Evolutionary conservation across 2,329 filamentous ascomycete genomes (phyloP).

Genomic region (Alternaria arborescens): DNA sequence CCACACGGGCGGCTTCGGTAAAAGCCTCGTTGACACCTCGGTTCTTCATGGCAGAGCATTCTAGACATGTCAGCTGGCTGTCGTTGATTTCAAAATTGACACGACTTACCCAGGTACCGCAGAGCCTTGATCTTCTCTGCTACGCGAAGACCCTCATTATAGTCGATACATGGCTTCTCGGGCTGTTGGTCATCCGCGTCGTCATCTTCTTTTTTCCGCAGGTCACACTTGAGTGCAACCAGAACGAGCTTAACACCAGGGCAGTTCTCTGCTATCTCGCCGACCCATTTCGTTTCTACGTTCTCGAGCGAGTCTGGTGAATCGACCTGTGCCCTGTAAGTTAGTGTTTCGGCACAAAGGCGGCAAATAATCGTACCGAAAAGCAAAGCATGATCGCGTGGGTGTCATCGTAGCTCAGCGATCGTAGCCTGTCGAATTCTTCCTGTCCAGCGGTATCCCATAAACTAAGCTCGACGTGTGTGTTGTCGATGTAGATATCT

Average conservation of each 20-base stretch:
- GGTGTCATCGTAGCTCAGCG: constrained; percentile 96
- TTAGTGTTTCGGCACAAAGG: background rate
- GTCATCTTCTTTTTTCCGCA: constrained; percentile 77
- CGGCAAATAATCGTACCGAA: constrained; percentile 58
- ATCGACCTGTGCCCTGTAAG: constrained; percentile 68
- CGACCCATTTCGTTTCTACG: constrained; percentile 98
- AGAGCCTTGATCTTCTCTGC: constrained; percentile 90
- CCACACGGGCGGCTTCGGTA: constrained; percentile 94
- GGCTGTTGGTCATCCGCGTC: constrained; percentile 60
- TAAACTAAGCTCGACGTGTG: constrained; percentile 94
- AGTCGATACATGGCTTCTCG: constrained; percentile 76
- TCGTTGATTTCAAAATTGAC: too few species aligned
- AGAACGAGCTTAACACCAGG: constrained; percentile 93
- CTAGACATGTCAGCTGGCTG: constrained; percentile 54
- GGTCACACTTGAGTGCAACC: constrained; percentile 94
- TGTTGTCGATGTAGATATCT: constrained; percentile 98
- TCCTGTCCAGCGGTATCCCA: constrained; percentile 99
- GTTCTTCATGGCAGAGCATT: constrained; percentile 99
- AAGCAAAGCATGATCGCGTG: constrained; percentile 99
- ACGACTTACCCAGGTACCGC: constrained; percentile 77
- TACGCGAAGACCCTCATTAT: constrained; percentile 89
- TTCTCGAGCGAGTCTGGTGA: constrained; percentile 97
- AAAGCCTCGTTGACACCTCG: constrained; percentile 98
- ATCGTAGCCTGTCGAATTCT: constrained; percentile 96
- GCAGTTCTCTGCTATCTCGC: constrained; percentile 98